These are phyloP conservation scores for Carnegiea gigantea DNA, from an alignment of 179 eudicot genomes.

Conservation along the genomic window DNA sequence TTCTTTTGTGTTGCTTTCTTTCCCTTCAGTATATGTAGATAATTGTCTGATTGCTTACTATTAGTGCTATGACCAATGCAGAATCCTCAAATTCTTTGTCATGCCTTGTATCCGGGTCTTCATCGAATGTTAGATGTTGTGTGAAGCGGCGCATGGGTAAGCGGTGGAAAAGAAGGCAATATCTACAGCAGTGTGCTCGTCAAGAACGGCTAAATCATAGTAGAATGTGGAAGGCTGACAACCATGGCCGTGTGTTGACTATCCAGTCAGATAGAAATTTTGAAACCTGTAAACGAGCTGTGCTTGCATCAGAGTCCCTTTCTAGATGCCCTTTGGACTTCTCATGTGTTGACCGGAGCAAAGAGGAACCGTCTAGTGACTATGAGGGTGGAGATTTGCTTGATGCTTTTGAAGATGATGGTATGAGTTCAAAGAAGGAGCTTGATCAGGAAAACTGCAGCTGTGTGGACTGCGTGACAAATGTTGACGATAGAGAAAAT, in stretches of 20 bases:
- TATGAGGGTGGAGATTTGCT: slow-evolving; percentile 27
- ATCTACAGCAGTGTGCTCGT: slow-evolving; percentile 82
- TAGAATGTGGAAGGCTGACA: slow-evolving; percentile 62
- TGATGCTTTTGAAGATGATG: slow-evolving; percentile 34
- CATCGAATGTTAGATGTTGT: slow-evolving; percentile 53
- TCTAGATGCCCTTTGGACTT: slow-evolving; percentile 42
- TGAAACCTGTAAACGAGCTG: slow-evolving; percentile 37
- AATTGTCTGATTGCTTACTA: not conserved
- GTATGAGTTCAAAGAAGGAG: slow-evolving; percentile 30
- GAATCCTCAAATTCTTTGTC: slow-evolving; percentile 45
- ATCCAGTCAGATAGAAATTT: slow-evolving; percentile 40
- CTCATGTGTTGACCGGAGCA: slow-evolving; percentile 28
- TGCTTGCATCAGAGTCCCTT: slow-evolving; percentile 31
- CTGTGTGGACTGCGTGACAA: slow-evolving; percentile 31
- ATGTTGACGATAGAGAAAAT: slow-evolving; percentile 32
- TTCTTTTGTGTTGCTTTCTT: slow-evolving; percentile 4
- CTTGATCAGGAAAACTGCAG: slow-evolving; percentile 32
- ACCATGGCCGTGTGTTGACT: slow-evolving; percentile 35
- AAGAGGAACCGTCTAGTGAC: slow-evolving; percentile 33
- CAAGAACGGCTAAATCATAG: slow-evolving; percentile 70
- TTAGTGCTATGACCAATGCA: slow-evolving; percentile 26
- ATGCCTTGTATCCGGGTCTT: slow-evolving; percentile 50
- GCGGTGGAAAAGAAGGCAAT: slow-evolving; percentile 76
- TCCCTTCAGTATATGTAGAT: slow-evolving; percentile 5
- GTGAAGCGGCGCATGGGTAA: slow-evolving; percentile 53